These are phyloP conservation scores for Melampsora americana DNA, from an alignment of 1,284 basidiomycete species.

Conservation along the genomic window DNA sequence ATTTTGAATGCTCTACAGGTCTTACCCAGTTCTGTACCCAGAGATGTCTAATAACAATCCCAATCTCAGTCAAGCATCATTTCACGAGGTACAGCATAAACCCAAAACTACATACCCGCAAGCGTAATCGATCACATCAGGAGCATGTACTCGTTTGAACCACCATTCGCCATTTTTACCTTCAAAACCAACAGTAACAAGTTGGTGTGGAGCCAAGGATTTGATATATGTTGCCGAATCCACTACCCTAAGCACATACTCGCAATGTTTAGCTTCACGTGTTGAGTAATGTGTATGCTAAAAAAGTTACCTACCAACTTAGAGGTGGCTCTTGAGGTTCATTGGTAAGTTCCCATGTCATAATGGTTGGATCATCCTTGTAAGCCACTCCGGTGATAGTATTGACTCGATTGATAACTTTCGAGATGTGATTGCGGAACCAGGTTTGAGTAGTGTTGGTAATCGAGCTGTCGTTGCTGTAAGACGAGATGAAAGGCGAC, in stretches of 20 bases:
- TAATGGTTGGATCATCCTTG: conserved; percentile 49
- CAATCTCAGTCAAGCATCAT: too few species aligned
- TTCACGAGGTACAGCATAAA: neutral
- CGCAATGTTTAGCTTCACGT: conserved; percentile 36
- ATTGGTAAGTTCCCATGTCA: conserved; percentile 50
- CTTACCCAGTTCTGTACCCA: conserved; percentile 45
- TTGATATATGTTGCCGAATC: conserved; percentile 47
- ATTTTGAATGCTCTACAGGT: too few species aligned
- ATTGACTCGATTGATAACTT: conserved; percentile 47
- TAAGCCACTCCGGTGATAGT: conserved; percentile 48
- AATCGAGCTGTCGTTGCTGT: conserved; percentile 41
- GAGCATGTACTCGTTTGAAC: conserved; percentile 46
- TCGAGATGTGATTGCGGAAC: conserved; percentile 45
- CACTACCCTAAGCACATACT: conserved; percentile 45
- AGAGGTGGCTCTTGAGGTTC: conserved; percentile 47
- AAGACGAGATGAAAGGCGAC: neutral
- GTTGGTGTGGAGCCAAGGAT: conserved; percentile 46
- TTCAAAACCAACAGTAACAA: conserved; percentile 49
- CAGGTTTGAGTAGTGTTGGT: conserved; percentile 29
- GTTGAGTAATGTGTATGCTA: neutral
- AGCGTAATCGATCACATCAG: conserved; percentile 47
- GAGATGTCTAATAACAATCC: conserved; percentile 24
- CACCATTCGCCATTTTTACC: conserved; percentile 50
- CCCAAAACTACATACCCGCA: conserved; percentile 37
- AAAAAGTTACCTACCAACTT: conserved; percentile 20